A percentile compares a stretch with the other conserved stretches of the same genome.
Conservation (phyloP, 805 yeast species). For the Candida qinlingensis region DNA sequence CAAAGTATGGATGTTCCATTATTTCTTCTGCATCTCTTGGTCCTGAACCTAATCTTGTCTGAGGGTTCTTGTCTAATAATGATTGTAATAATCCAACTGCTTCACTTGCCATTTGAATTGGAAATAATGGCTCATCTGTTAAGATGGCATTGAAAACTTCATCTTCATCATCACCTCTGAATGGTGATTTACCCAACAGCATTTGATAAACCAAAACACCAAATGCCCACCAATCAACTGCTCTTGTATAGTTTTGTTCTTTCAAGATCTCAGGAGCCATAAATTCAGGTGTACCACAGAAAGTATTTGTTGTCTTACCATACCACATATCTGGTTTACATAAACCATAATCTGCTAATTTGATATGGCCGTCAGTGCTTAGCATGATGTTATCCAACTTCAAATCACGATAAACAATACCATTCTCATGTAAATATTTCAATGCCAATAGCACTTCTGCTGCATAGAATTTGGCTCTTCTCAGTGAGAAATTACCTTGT, state of each 20-base stretch:
- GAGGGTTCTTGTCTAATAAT: constrained; percentile 84
- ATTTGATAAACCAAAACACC: constrained; percentile 95
- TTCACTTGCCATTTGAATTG: constrained; percentile 95
- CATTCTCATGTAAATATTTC: constrained; percentile 91
- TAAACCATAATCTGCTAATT: constrained; percentile 94
- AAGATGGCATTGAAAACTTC: constrained; percentile 95
- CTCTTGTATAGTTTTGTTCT: constrained; percentile 87
- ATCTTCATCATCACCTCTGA: constrained; percentile 95
- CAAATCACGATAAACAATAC: constrained; percentile 93
- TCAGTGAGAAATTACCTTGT: constrained; percentile 79
- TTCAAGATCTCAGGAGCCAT: constrained; percentile 98
- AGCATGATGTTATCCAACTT: constrained; percentile 90
- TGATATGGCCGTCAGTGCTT: constrained; percentile 89
- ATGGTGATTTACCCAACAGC: constrained; percentile 95
- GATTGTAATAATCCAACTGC: constrained; percentile 93
- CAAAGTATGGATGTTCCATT: constrained; percentile 93
- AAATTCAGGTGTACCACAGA: constrained; percentile 98
- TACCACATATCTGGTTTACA: constrained; percentile 92
- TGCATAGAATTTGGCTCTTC: constrained; percentile 94
- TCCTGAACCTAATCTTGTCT: constrained; percentile 78
- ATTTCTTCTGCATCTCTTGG: constrained; percentile 87
- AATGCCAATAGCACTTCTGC: constrained; percentile 91
- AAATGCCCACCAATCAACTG: constrained; percentile 99
- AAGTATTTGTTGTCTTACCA: constrained; percentile 83
- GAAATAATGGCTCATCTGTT: constrained; percentile 94